Evolutionary conservation across 2,329 filamentous ascomycete species (phyloP).

Genomic region (Iodosphaeria phyllophila): DNA sequence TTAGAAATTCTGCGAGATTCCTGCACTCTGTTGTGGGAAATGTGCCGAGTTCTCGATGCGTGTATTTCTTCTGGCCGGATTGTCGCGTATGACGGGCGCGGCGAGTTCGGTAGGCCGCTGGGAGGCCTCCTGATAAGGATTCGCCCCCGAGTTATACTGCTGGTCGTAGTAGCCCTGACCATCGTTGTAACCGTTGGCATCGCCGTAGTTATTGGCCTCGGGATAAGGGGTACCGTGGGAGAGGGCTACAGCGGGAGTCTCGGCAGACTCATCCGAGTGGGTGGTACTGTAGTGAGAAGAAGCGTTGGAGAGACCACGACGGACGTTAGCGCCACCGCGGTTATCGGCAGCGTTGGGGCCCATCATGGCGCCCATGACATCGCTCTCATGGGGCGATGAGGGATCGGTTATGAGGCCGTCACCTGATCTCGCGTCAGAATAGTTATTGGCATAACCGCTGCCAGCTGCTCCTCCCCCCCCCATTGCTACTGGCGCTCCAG

Average conservation of each 20-base stretch:
- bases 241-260: no score
- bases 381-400: slow-evolving; percentile 47
- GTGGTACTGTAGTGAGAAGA: slow-evolving; percentile 87
- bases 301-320: slow-evolving; percentile 81
- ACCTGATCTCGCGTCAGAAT: slow-evolving; percentile 50
- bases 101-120: slow-evolving; percentile 24
- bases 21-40: slow-evolving; percentile 80
- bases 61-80: slow-evolving; percentile 80
- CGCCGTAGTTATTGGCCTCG: slow-evolving; percentile 23
- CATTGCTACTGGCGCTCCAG: no score
- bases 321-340: slow-evolving; percentile 46
- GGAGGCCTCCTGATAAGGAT: slow-evolving; percentile 30
- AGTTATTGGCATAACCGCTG: slow-evolving; percentile 34
- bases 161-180: slow-evolving; percentile 36
- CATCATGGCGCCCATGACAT: slow-evolving; percentile 71
- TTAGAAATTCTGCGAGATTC: slow-evolving; percentile 94
- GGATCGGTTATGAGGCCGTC: slow-evolving; percentile 41
- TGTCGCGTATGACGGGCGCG: slow-evolving; percentile 80
- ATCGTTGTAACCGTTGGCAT: slow-evolving; percentile 27
- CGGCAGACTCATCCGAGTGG: slow-evolving; percentile 50
- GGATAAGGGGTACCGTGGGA: no score
- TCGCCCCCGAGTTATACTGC: no score
- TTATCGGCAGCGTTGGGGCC: slow-evolving; percentile 52
- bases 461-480: no score
- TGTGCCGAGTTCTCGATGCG: slow-evolving; percentile 82